These are phyloP conservation scores for Mikania micrantha DNA, from an alignment of 129 eudicot species.

Conservation along the genomic window DNA sequence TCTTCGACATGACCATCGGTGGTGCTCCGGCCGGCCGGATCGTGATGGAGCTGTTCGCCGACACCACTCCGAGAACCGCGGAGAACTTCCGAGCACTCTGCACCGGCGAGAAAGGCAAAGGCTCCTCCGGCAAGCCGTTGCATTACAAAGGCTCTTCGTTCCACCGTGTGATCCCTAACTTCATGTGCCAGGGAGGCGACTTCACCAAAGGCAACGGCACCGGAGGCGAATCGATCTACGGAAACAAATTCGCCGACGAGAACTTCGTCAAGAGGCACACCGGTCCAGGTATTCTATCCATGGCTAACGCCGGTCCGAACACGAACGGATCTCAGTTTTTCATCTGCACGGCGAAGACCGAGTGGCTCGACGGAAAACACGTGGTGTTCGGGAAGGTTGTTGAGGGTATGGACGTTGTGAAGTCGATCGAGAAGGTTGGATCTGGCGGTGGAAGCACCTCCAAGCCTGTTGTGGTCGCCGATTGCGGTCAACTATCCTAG, in stretches of 20 bases:
- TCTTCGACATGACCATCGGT: constrained; percentile 57
- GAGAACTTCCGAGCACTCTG: constrained; percentile 71
- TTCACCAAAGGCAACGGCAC: constrained; percentile 66
- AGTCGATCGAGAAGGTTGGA: constrained; percentile 59
- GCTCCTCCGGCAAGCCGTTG: constrained; percentile 47
- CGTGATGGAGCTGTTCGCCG: constrained; percentile 62
- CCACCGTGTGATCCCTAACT: constrained; percentile 62
- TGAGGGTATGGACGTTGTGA: constrained; percentile 55
- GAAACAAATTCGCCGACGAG: constrained; percentile 52
- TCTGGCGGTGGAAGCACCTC: constrained; percentile 38
- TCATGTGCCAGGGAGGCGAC: constrained; percentile 71
- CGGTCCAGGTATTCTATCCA: constrained; percentile 55
- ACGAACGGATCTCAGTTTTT: constrained; percentile 72
- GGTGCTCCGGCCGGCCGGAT: constrained; percentile 46
- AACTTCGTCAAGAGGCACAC: constrained; percentile 61
- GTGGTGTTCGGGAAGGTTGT: constrained; percentile 56
- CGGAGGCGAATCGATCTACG: constrained; percentile 75
- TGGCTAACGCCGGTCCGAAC: constrained; percentile 64
- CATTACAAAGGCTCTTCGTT: constrained; percentile 57
- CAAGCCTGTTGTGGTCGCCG: constrained; percentile 42
- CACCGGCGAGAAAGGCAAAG: constrained; percentile 64
- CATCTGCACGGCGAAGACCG: constrained; percentile 56
- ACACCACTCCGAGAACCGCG: constrained; percentile 45
- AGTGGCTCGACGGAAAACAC: constrained; percentile 72
- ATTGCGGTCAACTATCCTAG: constrained; percentile 49